phyloP scores from a whole-genome alignment of 192 early-diverging fungal species.

The Coemansia sp. region DNA sequence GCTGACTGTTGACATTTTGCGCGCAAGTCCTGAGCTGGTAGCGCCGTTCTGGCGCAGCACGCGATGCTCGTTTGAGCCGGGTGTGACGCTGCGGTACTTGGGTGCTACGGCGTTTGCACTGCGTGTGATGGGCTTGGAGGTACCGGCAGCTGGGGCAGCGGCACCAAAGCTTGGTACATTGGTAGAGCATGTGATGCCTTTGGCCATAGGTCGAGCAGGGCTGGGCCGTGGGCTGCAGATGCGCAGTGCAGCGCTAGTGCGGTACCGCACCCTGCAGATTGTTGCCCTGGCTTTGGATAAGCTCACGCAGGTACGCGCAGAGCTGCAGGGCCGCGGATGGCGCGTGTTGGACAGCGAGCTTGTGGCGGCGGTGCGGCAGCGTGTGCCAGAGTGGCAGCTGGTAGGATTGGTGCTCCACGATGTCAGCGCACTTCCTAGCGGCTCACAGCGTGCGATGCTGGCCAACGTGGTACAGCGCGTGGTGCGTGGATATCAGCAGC shows the following conservation, averaged over 20 bases:
- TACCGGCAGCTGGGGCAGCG: slow-evolving; percentile 18
- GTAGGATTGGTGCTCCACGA: slow-evolving; percentile 27
- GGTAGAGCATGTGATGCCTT: slow-evolving; percentile 44
- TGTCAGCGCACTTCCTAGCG: not conserved
- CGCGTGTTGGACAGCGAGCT: slow-evolving; percentile 27
- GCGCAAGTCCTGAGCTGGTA: slow-evolving; percentile 46
- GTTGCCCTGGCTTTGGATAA: slow-evolving; percentile 41
- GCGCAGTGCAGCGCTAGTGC: slow-evolving; percentile 24
- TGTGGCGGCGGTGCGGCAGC: slow-evolving; percentile 35
- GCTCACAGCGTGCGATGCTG: slow-evolving; percentile 14
- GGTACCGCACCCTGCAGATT: slow-evolving; percentile 42
- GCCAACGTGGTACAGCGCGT: slow-evolving; percentile 42
- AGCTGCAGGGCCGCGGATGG: slow-evolving; percentile 34
- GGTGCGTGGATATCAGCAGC: slow-evolving; percentile 38
- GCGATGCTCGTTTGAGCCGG: slow-evolving; percentile 39
- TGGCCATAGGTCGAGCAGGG: slow-evolving; percentile 15
- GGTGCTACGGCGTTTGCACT: slow-evolving; percentile 40
- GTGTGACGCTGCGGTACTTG: slow-evolving; percentile 40
- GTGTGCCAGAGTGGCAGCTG: slow-evolving; percentile 42
- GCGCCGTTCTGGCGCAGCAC: slow-evolving; percentile 52
- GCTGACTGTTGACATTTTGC: slow-evolving; percentile 37
- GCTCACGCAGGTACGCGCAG: slow-evolving; percentile 22
- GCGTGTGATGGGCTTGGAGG: slow-evolving; percentile 28
- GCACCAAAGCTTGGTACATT: slow-evolving; percentile 41
- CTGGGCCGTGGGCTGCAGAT: slow-evolving; percentile 39